Conservation (phyloP, 805 yeast species). For the Yueomyces sp. region DNA sequence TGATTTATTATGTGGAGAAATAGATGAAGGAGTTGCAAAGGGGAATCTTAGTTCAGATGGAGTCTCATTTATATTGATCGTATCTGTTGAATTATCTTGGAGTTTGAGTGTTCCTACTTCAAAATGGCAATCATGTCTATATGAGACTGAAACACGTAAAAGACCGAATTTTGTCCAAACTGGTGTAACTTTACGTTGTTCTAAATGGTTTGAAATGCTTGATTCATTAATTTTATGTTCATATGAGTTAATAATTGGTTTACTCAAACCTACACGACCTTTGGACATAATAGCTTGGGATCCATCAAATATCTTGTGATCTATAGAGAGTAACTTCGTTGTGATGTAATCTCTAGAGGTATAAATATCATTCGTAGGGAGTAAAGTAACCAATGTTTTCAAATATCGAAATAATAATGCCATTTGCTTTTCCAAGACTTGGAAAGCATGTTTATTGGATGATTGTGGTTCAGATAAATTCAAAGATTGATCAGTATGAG, state of each 20-base stretch:
- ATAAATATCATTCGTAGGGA: slow-evolving; percentile 59
- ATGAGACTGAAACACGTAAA: slow-evolving; percentile 63
- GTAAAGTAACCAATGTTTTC: slow-evolving; percentile 46
- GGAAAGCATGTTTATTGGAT: slow-evolving; percentile 36
- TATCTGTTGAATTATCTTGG: background rate
- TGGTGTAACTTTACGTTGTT: slow-evolving; percentile 52
- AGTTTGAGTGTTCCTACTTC: slow-evolving; percentile 21
- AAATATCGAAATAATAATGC: slow-evolving; percentile 62
- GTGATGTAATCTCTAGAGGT: slow-evolving; percentile 26
- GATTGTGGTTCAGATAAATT: slow-evolving; percentile 1
- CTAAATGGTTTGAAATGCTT: slow-evolving; percentile 35
- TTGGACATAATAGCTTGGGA: slow-evolving; percentile 63
- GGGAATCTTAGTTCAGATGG: background rate
- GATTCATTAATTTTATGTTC: slow-evolving; percentile 24
- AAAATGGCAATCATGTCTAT: slow-evolving; percentile 60
- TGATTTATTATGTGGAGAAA: slow-evolving; percentile 14
- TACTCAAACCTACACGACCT: slow-evolving; percentile 77
- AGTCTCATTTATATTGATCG: background rate
- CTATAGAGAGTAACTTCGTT: slow-evolving; percentile 21
- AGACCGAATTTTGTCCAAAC: slow-evolving; percentile 67
- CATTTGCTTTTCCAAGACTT: slow-evolving; percentile 54
- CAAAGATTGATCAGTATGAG: slow-evolving; percentile 1
- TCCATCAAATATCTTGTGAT: slow-evolving; percentile 61
- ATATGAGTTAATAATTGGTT: slow-evolving; percentile 35
- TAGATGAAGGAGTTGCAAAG: slow-evolving; percentile 10